Percentiles rank a stretch among this genome's conserved stretches.
These are phyloP conservation scores for Protomyces inundatus DNA, from an alignment of 1,139 yeast species.

Conservation along the genomic window DNA sequence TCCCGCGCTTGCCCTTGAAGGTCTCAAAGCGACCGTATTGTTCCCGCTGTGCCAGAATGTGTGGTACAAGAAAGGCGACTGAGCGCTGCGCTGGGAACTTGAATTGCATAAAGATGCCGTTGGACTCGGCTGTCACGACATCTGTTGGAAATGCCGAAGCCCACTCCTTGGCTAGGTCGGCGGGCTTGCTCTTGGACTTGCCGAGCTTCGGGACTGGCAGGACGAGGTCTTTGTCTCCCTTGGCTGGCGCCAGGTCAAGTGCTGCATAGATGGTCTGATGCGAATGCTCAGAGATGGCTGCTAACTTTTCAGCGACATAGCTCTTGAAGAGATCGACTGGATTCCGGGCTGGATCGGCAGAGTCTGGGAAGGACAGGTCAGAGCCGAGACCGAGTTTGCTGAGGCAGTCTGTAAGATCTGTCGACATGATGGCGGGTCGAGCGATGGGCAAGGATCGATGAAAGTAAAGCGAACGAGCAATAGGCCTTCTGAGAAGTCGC, in stretches of 20 bases:
- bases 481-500: neutral
- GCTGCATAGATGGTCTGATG: slow-evolving; percentile 69
- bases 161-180: slow-evolving; percentile 80
- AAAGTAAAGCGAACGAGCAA: neutral
- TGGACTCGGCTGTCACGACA: slow-evolving; percentile 46
- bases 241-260: slow-evolving; percentile 67
- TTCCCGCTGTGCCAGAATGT: slow-evolving; percentile 55
- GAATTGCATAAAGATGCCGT: slow-evolving; percentile 90
- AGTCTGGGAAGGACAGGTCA: slow-evolving; percentile 37
- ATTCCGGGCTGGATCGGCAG: slow-evolving; percentile 66
- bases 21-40: slow-evolving; percentile 71
- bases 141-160: slow-evolving; percentile 43
- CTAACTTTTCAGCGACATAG: slow-evolving; percentile 74
- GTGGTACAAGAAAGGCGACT: slow-evolving; percentile 64
- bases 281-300: slow-evolving; percentile 67
- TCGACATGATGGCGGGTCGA: neutral
- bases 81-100: slow-evolving; percentile 65
- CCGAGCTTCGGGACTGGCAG: slow-evolving; percentile 91
- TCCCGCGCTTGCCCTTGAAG: slow-evolving; percentile 65
- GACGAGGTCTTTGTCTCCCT: slow-evolving; percentile 80
- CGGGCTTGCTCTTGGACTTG: slow-evolving; percentile 78
- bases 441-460: neutral
- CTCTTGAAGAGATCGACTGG: slow-evolving; percentile 81
- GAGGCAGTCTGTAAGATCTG: neutral
- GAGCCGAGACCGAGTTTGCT: slow-evolving; percentile 13